Evolutionary conservation across 208 protist genomes (phyloP).

Genomic region (Crithidia expoeki): DNA sequence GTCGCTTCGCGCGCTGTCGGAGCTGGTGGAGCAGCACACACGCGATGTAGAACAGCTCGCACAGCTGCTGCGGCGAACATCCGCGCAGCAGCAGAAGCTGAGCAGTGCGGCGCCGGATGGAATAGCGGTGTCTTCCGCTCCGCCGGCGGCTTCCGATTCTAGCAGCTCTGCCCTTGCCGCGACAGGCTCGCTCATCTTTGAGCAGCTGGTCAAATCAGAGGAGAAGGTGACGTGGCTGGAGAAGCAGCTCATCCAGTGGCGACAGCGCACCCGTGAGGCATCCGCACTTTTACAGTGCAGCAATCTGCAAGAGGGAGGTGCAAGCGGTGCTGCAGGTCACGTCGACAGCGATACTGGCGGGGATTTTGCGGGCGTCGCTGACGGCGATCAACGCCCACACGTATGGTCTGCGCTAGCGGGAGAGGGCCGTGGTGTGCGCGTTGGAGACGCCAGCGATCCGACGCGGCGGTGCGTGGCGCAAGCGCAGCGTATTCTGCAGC

Average conservation of each 20-base stretch:
- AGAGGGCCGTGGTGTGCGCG: not conserved
- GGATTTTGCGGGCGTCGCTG: not conserved
- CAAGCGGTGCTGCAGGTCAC: not conserved
- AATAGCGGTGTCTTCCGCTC: not conserved
- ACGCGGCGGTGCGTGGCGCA: conserved; percentile 9
- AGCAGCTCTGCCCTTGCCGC: conserved; percentile 11
- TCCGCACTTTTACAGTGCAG: conserved; percentile 10
- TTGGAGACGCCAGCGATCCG: not conserved
- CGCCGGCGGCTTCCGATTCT: not conserved
- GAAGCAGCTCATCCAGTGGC: conserved; percentile 33
- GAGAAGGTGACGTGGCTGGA: conserved; percentile 41
- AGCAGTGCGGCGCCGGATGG: not conserved
- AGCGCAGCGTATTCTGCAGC: conserved; percentile 17
- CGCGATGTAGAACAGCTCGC: conserved; percentile 19
- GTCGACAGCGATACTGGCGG: not conserved
- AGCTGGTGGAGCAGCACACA: conserved; percentile 23
- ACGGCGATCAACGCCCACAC: not conserved
- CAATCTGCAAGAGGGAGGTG: not conserved
- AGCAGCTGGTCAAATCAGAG: conserved; percentile 33
- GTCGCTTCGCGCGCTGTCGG: conserved; percentile 12
- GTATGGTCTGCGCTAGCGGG: not conserved
- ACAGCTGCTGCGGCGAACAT: conserved; percentile 9
- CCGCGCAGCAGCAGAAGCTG: not conserved
- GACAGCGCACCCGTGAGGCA: conserved; percentile 25
- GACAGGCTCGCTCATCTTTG: conserved; percentile 34